These are phyloP conservation scores for apple (Malus domestica) DNA, from an alignment of 306 rosid genomes.

Conservation along the genomic window ASM211411v1 NC_041802.1:8064501-8065000, in stretches of 20 bases:
- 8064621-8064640: conserved; percentile 71
- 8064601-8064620: conserved; percentile 88
- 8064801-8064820: conserved; percentile 95
- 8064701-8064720: conserved; percentile 92
- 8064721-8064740: conserved; percentile 96
- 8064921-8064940: conserved; percentile 95
- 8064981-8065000: conserved; percentile 91
- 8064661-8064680: conserved; percentile 78
- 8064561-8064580: conserved; percentile 83
- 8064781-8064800: conserved; percentile 94
- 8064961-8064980: conserved; percentile 91
- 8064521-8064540: conserved; percentile 71
- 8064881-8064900: conserved; percentile 90
- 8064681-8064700: conserved; percentile 70
- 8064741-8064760: conserved; percentile 98
- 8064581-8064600: conserved; percentile 90
- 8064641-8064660: conserved; percentile 81
- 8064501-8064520: conserved; percentile 86
- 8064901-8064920: conserved; percentile 95
- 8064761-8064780: conserved; percentile 94
- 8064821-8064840: conserved; percentile 85
- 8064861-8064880: conserved; percentile 81
- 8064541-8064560: conserved; percentile 75
- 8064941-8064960: conserved; percentile 93
- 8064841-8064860: conserved; percentile 80